Evolutionary conservation across 2,329 filamentous ascomycete genomes (phyloP).

Genomic region (Ascochyta lentis): DNA sequence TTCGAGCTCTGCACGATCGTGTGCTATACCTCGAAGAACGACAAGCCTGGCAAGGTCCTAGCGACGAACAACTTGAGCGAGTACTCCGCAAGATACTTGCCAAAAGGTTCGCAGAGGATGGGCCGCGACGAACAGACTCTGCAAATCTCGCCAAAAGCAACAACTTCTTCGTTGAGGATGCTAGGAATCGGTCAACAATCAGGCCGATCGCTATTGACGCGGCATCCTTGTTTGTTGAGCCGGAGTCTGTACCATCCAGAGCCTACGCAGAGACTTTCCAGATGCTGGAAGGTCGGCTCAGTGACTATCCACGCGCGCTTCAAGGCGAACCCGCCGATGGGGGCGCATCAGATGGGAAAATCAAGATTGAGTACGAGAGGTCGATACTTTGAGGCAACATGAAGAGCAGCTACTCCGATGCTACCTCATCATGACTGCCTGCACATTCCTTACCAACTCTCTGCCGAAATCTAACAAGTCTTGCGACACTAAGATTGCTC

Average conservation of each 20-base stretch:
- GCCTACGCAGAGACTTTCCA: constrained; percentile 36
- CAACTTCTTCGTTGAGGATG: constrained; percentile 29
- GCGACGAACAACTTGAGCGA: constrained; percentile 45
- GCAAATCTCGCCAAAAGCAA: constrained; percentile 18
- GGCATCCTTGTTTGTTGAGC: constrained; percentile 33
- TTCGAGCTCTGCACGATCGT: constrained; percentile 38
- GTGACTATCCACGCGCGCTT: constrained; percentile 25
- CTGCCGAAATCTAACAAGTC: not conserved
- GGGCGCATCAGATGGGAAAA: not conserved
- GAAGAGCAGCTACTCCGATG: not conserved
- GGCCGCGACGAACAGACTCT: constrained; percentile 12
- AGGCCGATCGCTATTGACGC: constrained; percentile 31
- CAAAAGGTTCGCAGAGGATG: constrained; percentile 35
- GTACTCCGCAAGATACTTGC: constrained; percentile 46
- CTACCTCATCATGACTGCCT: not conserved
- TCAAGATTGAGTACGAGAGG: constrained; percentile 10
- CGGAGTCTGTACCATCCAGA: constrained; percentile 38
- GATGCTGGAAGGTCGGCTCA: constrained; percentile 35
- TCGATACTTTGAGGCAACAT: constrained; percentile 2
- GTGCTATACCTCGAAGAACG: constrained; percentile 39
- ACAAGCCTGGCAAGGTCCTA: constrained; percentile 30
- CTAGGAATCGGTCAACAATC: constrained; percentile 5
- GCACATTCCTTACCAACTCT: not conserved
- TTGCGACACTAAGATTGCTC: not conserved
- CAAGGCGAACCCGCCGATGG: not conserved